These are phyloP conservation scores for Smallanthus sonchifolius DNA, from an alignment of 129 eudicot genomes.

Conservation along the genomic window DNA sequence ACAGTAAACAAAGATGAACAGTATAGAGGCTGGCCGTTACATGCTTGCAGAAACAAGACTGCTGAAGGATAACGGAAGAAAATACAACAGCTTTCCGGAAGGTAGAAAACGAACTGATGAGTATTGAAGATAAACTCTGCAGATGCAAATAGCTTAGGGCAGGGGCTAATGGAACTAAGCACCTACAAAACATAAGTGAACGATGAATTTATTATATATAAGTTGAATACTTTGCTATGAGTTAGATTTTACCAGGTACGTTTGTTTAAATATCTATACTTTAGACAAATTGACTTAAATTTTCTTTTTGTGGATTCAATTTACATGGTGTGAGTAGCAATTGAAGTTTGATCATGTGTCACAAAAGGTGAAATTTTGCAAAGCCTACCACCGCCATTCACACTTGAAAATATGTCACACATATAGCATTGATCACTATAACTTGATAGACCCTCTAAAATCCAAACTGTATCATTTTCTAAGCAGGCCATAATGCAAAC, in stretches of 20 bases:
- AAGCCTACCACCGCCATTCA: neutral
- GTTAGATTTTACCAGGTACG: too few relatives aligned
- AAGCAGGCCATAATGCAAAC: neutral
- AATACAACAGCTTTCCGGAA: conserved; percentile 3
- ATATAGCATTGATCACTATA: neutral
- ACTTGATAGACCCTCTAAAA: neutral
- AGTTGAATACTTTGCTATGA: too few relatives aligned
- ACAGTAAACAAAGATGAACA: neutral
- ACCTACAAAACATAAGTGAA: conserved; percentile 21
- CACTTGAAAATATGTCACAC: neutral
- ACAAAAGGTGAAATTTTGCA: neutral
- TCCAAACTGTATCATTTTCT: neutral
- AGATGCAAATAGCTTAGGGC: conserved; percentile 7
- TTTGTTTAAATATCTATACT: neutral
- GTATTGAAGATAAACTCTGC: conserved; percentile 1
- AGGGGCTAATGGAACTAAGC: conserved; percentile 7
- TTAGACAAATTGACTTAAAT: neutral
- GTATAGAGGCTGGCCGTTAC: conserved; percentile 1
- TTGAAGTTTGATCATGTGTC: neutral
- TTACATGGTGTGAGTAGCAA: neutral
- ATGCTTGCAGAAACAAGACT: conserved; percentile 10
- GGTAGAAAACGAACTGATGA: neutral
- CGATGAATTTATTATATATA: neutral
- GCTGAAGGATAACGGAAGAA: conserved; percentile 1
- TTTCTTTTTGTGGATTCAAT: neutral